Evolutionary conservation across 2,329 filamentous ascomycete species (phyloP).

Genomic region (Amauroascus niger): DNA sequence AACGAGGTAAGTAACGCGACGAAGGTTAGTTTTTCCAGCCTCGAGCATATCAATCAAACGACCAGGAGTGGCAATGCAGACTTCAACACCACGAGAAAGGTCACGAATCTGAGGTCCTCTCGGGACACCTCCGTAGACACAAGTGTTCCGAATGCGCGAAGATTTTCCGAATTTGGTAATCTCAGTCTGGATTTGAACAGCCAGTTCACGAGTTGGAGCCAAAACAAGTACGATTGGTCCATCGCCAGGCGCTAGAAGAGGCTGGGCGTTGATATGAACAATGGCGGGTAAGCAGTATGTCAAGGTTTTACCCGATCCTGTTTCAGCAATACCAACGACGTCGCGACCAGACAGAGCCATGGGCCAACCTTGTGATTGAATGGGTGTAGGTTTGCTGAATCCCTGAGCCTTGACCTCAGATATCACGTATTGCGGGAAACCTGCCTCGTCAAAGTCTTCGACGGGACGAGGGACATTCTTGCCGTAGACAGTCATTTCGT

Average conservation of each 20-base stretch:
- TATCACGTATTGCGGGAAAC: slow-evolving; percentile 94
- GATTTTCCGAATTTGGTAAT: slow-evolving; percentile 98
- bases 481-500: slow-evolving; percentile 76
- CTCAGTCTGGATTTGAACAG: slow-evolving; percentile 96
- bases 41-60: slow-evolving; percentile 98
- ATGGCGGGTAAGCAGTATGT: slow-evolving; percentile 97
- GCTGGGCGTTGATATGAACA: slow-evolving; percentile 98
- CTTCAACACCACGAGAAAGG: slow-evolving; percentile 87
- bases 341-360: slow-evolving; percentile 98
- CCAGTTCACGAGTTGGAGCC: slow-evolving; percentile 92
- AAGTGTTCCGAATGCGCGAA: slow-evolving; percentile 95
- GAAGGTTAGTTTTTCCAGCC: slow-evolving; percentile 94
- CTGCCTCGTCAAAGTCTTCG: slow-evolving; percentile 93
- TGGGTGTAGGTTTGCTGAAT: slow-evolving; percentile 84
- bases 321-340: slow-evolving; percentile 98
- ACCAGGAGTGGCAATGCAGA: slow-evolving; percentile 95
- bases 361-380: slow-evolving; percentile 97
- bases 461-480: slow-evolving; percentile 81
- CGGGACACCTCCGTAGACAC: slow-evolving; percentile 97
- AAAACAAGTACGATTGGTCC: slow-evolving; percentile 94
- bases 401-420: slow-evolving; percentile 97
- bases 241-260: slow-evolving; percentile 85
- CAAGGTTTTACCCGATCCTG: slow-evolving; percentile 96
- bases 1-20: slow-evolving; percentile 93
- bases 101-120: slow-evolving; percentile 96